These are phyloP conservation scores for Adansonia grandidieri DNA, from an alignment of 441 rosid species.

Conservation along the genomic window DNA sequence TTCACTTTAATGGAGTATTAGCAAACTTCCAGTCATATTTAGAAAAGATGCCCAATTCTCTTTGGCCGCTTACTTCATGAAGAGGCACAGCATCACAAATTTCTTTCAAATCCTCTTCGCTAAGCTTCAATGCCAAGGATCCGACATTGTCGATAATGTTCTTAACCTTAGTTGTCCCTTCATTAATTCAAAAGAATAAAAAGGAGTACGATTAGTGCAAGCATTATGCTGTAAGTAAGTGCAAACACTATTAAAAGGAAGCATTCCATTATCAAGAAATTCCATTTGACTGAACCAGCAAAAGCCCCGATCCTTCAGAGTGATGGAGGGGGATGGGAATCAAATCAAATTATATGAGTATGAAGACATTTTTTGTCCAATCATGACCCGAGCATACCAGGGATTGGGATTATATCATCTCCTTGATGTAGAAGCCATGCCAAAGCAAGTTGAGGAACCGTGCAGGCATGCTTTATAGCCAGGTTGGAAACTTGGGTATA, in stretches of 20 bases:
- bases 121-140: conserved; percentile 37
- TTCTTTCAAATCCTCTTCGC: conserved; percentile 35
- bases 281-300: not conserved
- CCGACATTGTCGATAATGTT: conserved; percentile 45
- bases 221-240: not conserved
- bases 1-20: no score
- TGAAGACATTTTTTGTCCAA: not conserved
- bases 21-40: not conserved
- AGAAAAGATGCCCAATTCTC: conserved; percentile 5
- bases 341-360: not conserved
- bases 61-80: conserved; percentile 43
- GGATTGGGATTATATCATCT: conserved; percentile 51
- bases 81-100: conserved; percentile 36
- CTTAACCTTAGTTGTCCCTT: conserved; percentile 51
- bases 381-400: conserved; percentile 33
- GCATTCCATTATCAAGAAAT: not conserved
- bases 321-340: not conserved
- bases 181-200: not conserved
- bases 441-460: conserved; percentile 52
- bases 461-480: conserved; percentile 46
- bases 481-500: conserved; percentile 35
- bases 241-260: no score
- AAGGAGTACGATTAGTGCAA: not conserved
- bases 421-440: conserved; percentile 60
- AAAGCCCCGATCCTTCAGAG: not conserved